These are phyloP conservation scores for Pisolithus thermaeus DNA, from an alignment of 1,284 basidiomycete genomes.

Conservation along the genomic window DNA sequence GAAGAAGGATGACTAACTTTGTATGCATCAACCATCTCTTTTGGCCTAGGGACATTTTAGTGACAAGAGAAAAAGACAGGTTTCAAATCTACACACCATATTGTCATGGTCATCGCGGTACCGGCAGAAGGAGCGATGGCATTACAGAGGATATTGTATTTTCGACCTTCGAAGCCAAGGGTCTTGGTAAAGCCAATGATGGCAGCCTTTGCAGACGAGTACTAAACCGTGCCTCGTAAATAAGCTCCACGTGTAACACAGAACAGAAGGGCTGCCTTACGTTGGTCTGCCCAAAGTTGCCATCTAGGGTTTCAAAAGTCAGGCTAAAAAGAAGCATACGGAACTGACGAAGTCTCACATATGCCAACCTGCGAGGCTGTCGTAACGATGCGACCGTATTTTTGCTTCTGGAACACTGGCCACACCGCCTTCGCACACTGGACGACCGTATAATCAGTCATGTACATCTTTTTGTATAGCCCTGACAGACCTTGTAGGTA, in stretches of 20 bases:
- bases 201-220: slow-evolving; percentile 90
- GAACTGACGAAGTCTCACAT: slow-evolving; percentile 46
- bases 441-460: slow-evolving; percentile 2
- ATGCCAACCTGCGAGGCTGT: slow-evolving; percentile 92
- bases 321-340: slow-evolving; percentile 4
- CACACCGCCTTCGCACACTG: slow-evolving; percentile 91
- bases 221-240: slow-evolving; percentile 37
- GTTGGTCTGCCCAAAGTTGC: slow-evolving; percentile 92
- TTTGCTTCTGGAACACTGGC: slow-evolving; percentile 97
- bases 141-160: slow-evolving; percentile 89
- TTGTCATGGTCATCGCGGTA: slow-evolving; percentile 85
- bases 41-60: slow-evolving; percentile 47
- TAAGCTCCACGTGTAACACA: not conserved
- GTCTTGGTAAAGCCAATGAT: slow-evolving; percentile 89
- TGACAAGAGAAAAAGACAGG: not conserved
- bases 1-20: slow-evolving; percentile 44
- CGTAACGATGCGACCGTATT: slow-evolving; percentile 93
- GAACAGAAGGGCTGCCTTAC: slow-evolving; percentile 32
- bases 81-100: slow-evolving; percentile 49
- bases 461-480: not conserved
- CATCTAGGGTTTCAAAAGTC: slow-evolving; percentile 46
- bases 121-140: slow-evolving; percentile 87
- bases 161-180: slow-evolving; percentile 88
- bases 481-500: slow-evolving; percentile 55
- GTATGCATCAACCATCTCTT: slow-evolving; percentile 93